Base-by-base conservation (phyloP, 805 yeast species). In the Hanseniaspora mollemarum region DNA sequence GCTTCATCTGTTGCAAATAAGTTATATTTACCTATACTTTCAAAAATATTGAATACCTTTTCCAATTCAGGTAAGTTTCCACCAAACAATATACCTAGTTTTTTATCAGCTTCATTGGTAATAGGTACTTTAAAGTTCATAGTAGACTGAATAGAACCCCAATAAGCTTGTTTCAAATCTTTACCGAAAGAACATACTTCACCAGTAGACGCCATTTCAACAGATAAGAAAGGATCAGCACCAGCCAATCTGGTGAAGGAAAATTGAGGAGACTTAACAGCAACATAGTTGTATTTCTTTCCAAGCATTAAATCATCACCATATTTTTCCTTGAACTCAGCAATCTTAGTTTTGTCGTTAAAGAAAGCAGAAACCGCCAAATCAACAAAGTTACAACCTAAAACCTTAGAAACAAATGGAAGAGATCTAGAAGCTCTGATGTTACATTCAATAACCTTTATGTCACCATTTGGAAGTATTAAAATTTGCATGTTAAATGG, bases 131-230 rank as follows among this genome's bases (percentile, higher is more conserved):
- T 76, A 80, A 92, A 92, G 76, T 90, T 90, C 96, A 88, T 92
- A 37, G 95, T 87, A 46, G 95, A 77, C 74, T 92, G 96, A 60
- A 90, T 79, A 15, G 97, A 82, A 41, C 96, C 83, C 97, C 97
- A 92, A 76, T 92, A 92, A 32, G 97, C 95, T 69, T 92, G 97
- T 52, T 75, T 60, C 55, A 83, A 67, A 67, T 86, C 82, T 55
- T 73, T 73, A 60, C 99, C 99, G 65, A 92, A 92, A 65, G 96
- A 85, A 28, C 98, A 98, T 65, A 92, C 84, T 71, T 92, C 99
- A 68, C 99, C 99, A 48, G 99, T 92, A 12, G 97, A 88, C 6
- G 97, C 82, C 99, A 92, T 92, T 72, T 92, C 99, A 58, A 92
- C 98, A 57, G 98, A 98, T 64, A 92, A 75, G 76, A 85, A 88